Evolutionary conservation across 805 yeast genomes (phyloP), one percentile per base, ranked within the genome.

Genomic region (Blastobotrys attinorum): DNA sequence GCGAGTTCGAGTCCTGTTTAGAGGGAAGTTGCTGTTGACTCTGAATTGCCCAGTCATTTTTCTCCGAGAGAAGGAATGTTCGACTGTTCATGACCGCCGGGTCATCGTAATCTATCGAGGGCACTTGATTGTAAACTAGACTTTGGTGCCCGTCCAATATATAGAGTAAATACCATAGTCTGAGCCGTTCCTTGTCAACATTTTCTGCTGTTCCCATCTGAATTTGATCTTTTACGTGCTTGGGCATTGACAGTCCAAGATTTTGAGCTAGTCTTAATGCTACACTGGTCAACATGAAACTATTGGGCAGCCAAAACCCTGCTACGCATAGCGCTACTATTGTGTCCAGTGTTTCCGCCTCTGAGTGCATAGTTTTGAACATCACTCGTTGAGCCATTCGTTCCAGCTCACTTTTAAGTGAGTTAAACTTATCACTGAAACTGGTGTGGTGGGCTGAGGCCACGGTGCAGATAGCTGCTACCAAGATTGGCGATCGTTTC

Each of bases 111-210:
- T 68, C 66, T n/a, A 80, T 70, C 36, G 80, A 55, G 0, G 83
- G 76, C 45, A 74, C 74, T 50, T 82, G 67, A 49, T 76, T 75
- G 52, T 71, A 74, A 0, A 80, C 72, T 53, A 80, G 60, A 49
- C 83, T 75, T 51, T 80, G 85, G 50, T 81, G 83, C 0, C 85
- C 84, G 59, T 81, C 87, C 31, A 79, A 61, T 7, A 79, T 73
- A 57, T 76, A 81, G 17, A 81, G 60, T 46, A 81, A 62, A 55
- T 79, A 81, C 87, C 87, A 81, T 36, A 81, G 61, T 51, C 77
- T 77, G 39, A 79, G 59, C 40, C 75, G 64, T 37, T 76, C 75
- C 46, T 64, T 65, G 21, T 27, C 40, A 33, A 37, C 39, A 15
- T 53, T 54, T 37, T 18, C 41, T 8, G 29, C 29, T 8, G 29